Base-by-base conservation (phyloP, 2,329 filamentous ascomycete genomes). In the Claviceps humidiphila region DNA sequence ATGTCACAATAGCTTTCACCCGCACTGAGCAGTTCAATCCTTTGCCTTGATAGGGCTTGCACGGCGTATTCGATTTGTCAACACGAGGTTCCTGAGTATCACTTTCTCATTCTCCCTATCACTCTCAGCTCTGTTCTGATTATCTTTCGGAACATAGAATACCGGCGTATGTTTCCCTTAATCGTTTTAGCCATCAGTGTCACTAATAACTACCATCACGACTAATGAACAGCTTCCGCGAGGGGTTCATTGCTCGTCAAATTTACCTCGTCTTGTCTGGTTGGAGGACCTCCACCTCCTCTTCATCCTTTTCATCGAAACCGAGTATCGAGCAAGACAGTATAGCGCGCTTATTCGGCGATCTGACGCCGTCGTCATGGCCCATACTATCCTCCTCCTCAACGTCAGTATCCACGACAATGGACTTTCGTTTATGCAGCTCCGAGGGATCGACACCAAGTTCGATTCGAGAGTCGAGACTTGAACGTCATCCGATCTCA, bases 341-440 rank as follows among this genome's bases (percentile, higher is more conserved):
- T 20, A 42, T 41, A 5, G 50, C 46, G 7, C 53, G 26, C 41
- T 52, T 52, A 9, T 26, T 38, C 2, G 30, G 46, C 13, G 42
- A 2, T 52, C 22, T 22, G 3, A 38, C 50, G 2, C 47, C 57
- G 0, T 60, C 59, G 0, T 61, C 59, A 16, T 63, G 61, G 5
- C 65, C 64, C 7, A 66, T 65, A 0, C 24, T 17, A 52, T 40
- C 41, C 1, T 49, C 58, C 0, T 68, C 66, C 0, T 49, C 22
- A 51, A 40, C 47, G 1, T 48, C 17, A 22, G 65, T 66, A n/a
- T 67, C 67, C 0, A 57, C 52, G 0, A 68, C 58, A 26, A 39
- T 2, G 63, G 57, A 2, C 56, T 62, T 50, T 1, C 64, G 61
- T 44, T 66, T 67, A 4, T 57, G 57, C 7, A 58, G 55, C 7